phyloP scores from a whole-genome alignment of 169 alveolate species.

The Amoebophrya sp. region DNA sequence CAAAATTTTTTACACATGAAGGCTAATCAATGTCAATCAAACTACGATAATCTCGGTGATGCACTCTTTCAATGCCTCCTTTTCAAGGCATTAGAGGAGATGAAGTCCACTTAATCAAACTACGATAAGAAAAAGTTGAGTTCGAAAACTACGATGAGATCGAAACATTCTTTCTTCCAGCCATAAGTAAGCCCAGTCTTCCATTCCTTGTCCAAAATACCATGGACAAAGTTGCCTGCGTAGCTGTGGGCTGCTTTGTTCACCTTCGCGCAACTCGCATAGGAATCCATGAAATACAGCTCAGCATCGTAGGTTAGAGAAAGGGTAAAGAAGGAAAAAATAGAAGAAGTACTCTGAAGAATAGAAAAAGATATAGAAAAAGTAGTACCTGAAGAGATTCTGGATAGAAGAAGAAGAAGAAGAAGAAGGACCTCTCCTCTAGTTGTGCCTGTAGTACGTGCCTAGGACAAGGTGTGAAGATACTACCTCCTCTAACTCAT shows the following conservation, averaged over 20 bases:
- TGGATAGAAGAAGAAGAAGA: no score
- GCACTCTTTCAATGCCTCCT: neutral
- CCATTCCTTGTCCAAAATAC: neutral
- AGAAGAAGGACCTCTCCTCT: no score
- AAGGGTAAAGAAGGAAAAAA: no score
- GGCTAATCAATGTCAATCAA: neutral
- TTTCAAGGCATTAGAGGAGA: neutral
- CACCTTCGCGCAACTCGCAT: neutral
- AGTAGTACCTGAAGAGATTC: no score
- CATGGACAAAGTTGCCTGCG: neutral
- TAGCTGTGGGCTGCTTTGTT: neutral
- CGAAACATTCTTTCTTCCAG: neutral
- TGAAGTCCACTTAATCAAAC: neutral
- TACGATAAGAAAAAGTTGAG: neutral
- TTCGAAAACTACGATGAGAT: neutral
- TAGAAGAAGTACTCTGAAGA: no score
- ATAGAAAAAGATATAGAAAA: no score
- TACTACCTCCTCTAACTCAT: no score
- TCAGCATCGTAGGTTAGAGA: neutral
- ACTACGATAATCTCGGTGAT: neutral
- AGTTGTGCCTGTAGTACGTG: no score
- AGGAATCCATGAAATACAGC: neutral
- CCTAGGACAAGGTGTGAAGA: no score
- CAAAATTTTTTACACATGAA: neutral
- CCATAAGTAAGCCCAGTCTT: neutral